A percentile compares a stretch with the other conserved stretches of the same genome.
These are phyloP conservation scores for Hysterangium stoloniferum DNA, from an alignment of 768 basidiomycete genomes.

Conservation along the genomic window DNA sequence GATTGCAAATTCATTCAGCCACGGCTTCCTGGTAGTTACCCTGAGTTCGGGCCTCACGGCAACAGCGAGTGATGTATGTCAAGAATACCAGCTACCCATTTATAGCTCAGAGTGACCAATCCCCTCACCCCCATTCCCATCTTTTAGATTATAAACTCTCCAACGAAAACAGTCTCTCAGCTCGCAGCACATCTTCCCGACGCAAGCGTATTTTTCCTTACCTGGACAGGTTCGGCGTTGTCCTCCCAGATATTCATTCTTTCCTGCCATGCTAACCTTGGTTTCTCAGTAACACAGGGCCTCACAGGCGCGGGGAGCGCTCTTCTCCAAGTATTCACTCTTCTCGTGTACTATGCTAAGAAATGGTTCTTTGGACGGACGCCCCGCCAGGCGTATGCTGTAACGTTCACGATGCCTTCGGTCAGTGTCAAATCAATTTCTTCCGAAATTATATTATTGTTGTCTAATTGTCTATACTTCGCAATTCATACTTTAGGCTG, in stretches of 20 bases:
- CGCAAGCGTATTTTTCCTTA: conserved; percentile 55
- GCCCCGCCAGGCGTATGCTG: conserved; percentile 49
- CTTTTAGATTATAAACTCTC: conserved; percentile 34
- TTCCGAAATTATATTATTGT: not conserved
- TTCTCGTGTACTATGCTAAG: conserved; percentile 51
- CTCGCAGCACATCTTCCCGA: conserved; percentile 46
- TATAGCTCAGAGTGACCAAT: no score
- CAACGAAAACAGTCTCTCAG: conserved; percentile 34
- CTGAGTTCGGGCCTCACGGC: conserved; percentile 52
- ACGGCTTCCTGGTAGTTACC: conserved; percentile 69
- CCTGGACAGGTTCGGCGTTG: conserved; percentile 39
- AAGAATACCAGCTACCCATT: conserved; percentile 19
- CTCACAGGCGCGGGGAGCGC: conserved; percentile 44
- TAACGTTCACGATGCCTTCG: conserved; percentile 47
- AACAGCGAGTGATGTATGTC: conserved; percentile 21
- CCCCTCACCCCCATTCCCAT: not conserved
- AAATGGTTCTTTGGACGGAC: conserved; percentile 64
- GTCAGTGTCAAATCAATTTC: no score
- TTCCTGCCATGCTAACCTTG: not conserved
- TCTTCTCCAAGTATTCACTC: conserved; percentile 44
- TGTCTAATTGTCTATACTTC: not conserved
- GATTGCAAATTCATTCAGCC: conserved; percentile 35
- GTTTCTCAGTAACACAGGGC: conserved; percentile 38
- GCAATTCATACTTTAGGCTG: conserved; percentile 26
- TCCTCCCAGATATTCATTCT: not conserved